Percentiles rank a stretch among this genome's conserved stretches.
Conservation (phyloP, 257 asterid genomes). For the Asclepias syriaca region DNA sequence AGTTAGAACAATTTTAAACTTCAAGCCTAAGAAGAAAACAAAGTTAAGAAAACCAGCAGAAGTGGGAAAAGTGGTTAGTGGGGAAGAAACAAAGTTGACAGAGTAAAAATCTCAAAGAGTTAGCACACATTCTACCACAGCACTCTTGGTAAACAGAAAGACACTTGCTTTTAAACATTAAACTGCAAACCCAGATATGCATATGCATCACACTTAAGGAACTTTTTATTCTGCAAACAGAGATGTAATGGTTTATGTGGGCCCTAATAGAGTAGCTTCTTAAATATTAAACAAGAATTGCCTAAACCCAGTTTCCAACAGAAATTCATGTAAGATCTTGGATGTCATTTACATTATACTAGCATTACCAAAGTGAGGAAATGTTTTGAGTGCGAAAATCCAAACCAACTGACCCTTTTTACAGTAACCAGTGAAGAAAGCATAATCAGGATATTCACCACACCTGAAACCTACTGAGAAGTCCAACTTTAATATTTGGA, state of each 20-base stretch:
- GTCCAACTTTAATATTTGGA: conserved; percentile 62
- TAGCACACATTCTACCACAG: not conserved
- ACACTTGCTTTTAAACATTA: not conserved
- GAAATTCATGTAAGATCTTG: not conserved
- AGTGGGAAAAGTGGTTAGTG: not conserved
- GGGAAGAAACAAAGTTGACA: not conserved
- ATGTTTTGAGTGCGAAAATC: not conserved
- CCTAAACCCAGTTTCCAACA: not conserved
- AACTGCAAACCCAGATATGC: not conserved
- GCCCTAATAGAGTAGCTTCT: not conserved
- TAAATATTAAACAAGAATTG: not conserved
- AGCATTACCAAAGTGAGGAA: not conserved
- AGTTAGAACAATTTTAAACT: not conserved
- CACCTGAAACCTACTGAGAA: conserved; percentile 98
- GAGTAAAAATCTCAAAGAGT: not conserved
- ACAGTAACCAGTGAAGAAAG: not conserved
- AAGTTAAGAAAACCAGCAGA: not conserved
- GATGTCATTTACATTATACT: not conserved
- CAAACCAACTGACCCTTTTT: not conserved
- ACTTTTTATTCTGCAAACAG: not conserved
- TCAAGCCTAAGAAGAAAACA: not conserved
- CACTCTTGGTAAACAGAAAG: not conserved
- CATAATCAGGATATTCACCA: conserved; percentile 9
- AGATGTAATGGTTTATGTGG: not conserved
- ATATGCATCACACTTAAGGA: not conserved